Conservation (phyloP, 2,329 filamentous ascomycete genomes). For the Monosporascus sp. region DNA sequence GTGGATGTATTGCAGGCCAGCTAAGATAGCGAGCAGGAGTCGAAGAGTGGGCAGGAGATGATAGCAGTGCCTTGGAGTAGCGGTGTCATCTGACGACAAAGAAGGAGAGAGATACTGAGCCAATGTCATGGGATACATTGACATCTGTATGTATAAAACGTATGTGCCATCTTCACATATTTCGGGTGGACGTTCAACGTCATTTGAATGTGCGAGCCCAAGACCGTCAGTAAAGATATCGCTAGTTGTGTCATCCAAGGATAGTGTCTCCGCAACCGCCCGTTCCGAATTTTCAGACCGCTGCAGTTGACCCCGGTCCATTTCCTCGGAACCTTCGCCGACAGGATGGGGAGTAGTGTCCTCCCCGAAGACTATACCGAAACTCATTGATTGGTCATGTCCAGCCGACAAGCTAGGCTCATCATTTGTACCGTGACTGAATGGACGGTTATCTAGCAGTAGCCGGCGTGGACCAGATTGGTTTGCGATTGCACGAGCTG, state of each 20-base stretch:
- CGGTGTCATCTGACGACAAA: slow-evolving; percentile 20
- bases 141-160: slow-evolving; percentile 64
- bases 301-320: slow-evolving; percentile 5
- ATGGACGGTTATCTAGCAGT: background rate
- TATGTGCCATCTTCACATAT: slow-evolving; percentile 26
- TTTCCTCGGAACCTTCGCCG: background rate
- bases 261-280: slow-evolving; percentile 16
- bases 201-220: slow-evolving; percentile 16
- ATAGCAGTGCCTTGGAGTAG: slow-evolving; percentile 47
- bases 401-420: background rate
- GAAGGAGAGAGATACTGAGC: slow-evolving; percentile 47
- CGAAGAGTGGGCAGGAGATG: slow-evolving; percentile 53
- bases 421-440: slow-evolving; percentile 1
- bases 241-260: slow-evolving; percentile 14
- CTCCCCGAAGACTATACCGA: slow-evolving; percentile 16
- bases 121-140: slow-evolving; percentile 57
- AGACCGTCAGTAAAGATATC: slow-evolving; percentile 24
- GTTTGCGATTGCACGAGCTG: background rate
- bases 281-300: slow-evolving; percentile 31
- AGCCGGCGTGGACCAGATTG: background rate
- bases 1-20: slow-evolving; percentile 60
- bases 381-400: background rate
- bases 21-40: slow-evolving; percentile 50
- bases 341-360: slow-evolving; percentile 9
- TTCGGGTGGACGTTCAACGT: slow-evolving; percentile 22